phyloP scores from a whole-genome alignment of 163 green algal species.

The Botryococcus braunii region DNA sequence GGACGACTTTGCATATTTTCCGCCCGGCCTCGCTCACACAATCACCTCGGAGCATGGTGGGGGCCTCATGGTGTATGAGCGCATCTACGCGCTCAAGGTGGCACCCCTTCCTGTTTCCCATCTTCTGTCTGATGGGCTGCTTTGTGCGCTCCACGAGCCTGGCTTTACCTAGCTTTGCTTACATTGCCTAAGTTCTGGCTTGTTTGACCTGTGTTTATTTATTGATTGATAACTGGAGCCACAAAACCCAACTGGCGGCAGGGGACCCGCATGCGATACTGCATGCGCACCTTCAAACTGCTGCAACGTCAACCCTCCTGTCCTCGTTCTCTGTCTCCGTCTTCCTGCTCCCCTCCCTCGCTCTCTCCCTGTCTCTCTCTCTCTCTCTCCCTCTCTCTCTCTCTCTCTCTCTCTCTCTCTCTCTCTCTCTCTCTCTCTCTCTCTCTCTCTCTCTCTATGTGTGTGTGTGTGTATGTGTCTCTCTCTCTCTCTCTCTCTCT shows the following conservation, averaged over 20 bases:
- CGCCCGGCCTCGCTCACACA: constrained; percentile 37
- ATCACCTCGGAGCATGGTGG: constrained; percentile 34
- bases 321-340: too few relatives aligned
- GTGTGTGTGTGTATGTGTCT: too few relatives aligned
- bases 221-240: neutral
- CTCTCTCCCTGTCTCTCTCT: too few relatives aligned
- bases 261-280: neutral
- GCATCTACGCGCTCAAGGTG: constrained; percentile 38
- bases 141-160: neutral
- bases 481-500: too few relatives aligned
- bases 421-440: too few relatives aligned
- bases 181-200: neutral
- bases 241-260: neutral
- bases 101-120: neutral
- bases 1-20: constrained; percentile 74
- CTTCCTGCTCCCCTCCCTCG: too few relatives aligned
- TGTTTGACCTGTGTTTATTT: neutral
- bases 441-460: too few relatives aligned
- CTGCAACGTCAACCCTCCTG: too few relatives aligned
- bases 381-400: too few relatives aligned
- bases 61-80: constrained; percentile 65
- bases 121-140: neutral
- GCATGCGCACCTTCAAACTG: too few relatives aligned
- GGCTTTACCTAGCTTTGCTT: neutral
- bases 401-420: too few relatives aligned